These are phyloP conservation scores for Lachnellula subtilissima DNA, from an alignment of 2,329 filamentous ascomycete genomes.

Conservation along the genomic window DNA sequence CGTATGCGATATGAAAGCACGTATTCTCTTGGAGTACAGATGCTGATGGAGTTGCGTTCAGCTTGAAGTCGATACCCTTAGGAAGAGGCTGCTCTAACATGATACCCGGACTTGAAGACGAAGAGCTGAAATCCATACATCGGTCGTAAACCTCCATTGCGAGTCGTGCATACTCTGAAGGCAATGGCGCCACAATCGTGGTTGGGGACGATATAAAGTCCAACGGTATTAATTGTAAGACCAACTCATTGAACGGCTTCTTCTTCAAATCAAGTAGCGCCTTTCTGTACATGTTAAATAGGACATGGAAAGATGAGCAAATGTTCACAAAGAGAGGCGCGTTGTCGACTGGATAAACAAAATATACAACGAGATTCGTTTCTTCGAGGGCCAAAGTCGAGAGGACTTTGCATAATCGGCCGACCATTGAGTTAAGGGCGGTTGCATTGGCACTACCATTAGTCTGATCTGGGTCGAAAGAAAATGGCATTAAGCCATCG, in stretches of 20 bases:
- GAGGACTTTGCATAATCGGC: slow-evolving; percentile 27
- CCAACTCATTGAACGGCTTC: slow-evolving; percentile 56
- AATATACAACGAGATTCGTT: slow-evolving; percentile 68
- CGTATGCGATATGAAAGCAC: slow-evolving; percentile 75
- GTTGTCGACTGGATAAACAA: slow-evolving; percentile 64
- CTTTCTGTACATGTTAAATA: slow-evolving; percentile 61
- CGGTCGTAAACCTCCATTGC: slow-evolving; percentile 76
- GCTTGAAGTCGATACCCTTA: slow-evolving; percentile 69
- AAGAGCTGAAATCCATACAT: slow-evolving; percentile 54
- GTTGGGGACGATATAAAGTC: slow-evolving; percentile 61
- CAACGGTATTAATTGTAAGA: slow-evolving; percentile 70
- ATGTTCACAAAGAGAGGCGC: slow-evolving; percentile 61
- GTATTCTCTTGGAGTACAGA: slow-evolving; percentile 74
- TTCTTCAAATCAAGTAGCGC: slow-evolving; percentile 45
- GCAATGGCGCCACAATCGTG: slow-evolving; percentile 57
- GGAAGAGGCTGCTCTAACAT: slow-evolving; percentile 67
- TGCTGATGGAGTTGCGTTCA: slow-evolving; percentile 61
- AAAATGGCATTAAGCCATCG: slow-evolving; percentile 26
- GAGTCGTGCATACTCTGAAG: slow-evolving; percentile 54
- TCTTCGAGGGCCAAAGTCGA: slow-evolving; percentile 32
- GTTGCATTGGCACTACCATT: slow-evolving; percentile 21
- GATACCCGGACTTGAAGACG: slow-evolving; percentile 64
- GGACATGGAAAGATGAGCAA: slow-evolving; percentile 67
- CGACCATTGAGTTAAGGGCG: slow-evolving; percentile 27
- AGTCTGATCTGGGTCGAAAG: slow-evolving; percentile 36